These are phyloP conservation scores for Phyllosticta capitalensis DNA, from an alignment of 2,329 filamentous ascomycete species.

Conservation along the genomic window DNA sequence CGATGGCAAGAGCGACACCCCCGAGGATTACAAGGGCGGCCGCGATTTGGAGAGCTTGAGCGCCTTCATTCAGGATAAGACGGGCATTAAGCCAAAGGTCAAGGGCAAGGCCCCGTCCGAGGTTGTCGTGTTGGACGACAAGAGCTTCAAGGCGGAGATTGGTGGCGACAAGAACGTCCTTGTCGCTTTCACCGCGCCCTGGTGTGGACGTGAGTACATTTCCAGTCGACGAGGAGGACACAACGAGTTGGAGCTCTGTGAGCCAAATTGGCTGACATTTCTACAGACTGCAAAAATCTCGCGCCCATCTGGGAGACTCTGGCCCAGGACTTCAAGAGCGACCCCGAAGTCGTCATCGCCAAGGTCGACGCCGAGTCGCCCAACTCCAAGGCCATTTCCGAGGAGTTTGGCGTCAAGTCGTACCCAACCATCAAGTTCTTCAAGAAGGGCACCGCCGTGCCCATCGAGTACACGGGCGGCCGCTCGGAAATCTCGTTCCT, in stretches of 20 bases:
- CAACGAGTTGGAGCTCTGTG: too few species aligned
- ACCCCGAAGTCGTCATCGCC: slow-evolving; percentile 73
- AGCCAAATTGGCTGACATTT: not conserved
- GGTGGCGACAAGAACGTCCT: slow-evolving; percentile 82
- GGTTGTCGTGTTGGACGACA: slow-evolving; percentile 72
- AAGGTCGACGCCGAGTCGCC: slow-evolving; percentile 92
- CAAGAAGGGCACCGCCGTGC: slow-evolving; percentile 67
- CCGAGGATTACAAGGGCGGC: slow-evolving; percentile 75
- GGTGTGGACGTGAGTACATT: slow-evolving; percentile 82
- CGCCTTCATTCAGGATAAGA: slow-evolving; percentile 78
- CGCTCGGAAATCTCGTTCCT: slow-evolving; percentile 70
- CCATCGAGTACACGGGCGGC: slow-evolving; percentile 62
- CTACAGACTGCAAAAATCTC: slow-evolving; percentile 86
- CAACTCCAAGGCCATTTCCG: slow-evolving; percentile 68
- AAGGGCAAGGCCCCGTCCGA: slow-evolving; percentile 63
- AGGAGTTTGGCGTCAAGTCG: slow-evolving; percentile 66
- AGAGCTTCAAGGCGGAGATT: slow-evolving; percentile 65
- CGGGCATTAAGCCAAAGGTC: slow-evolving; percentile 68
- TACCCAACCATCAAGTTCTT: slow-evolving; percentile 99
- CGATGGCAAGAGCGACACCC: slow-evolving; percentile 82
- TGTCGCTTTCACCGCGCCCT: slow-evolving; percentile 94
- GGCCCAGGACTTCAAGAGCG: slow-evolving; percentile 69
- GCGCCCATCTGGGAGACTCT: slow-evolving; percentile 85
- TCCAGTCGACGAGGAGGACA: not conserved
- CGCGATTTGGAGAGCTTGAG: slow-evolving; percentile 79